Evolutionary conservation across 441 rosid genomes (phyloP), one percentile per base, ranked within the genome.

Genomic region (Adansonia gregorii): DNA sequence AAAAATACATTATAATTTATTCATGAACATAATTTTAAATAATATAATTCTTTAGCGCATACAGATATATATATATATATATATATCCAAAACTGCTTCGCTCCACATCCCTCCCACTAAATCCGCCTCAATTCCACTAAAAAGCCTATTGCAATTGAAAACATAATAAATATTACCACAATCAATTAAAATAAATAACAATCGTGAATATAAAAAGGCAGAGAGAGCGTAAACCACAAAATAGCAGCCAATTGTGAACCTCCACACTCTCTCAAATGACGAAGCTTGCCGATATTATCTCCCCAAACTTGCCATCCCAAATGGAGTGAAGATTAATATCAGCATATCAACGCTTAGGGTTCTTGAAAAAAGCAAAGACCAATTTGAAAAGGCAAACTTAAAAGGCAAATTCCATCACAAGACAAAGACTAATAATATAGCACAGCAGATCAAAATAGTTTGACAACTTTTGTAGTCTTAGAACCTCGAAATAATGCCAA

Each of bases 241-340:
- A 31, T 31, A 31, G 35, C 35, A 31, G 35, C 35, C 35, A 31
- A n/a, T 56, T 19, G 3, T 46, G 11, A 9, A 46, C 12, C 17
- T 51, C 55, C 19, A 7, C 17, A 2, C 75, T 4, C 68, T 69
- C 22, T 73, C 79, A 73, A 59, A 83, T 80, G 85, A 63, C 76
- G 19, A 48, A 72, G 55, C 55, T 78, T 31, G 27, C 80, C 77
- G 67, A 9, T 54, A 7, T 19, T 46, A 27, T 51, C 76, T 1
- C 5, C 66, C 60, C 61, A 43, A 24, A 73, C 76, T 83, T 52
- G 52, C 66, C 76, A 63, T 14, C 60, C 68, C 43, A 56, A 56
- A 17, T 17, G 20, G 14, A 20, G 14, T 8, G 22, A 22, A 59
- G 35, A 14, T 8, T 22, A 59, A 59, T n/a, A 56, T 56, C 61